Evolutionary conservation across 2,329 filamentous ascomycete genomes (phyloP), one percentile per base, ranked within the genome.

Genomic region (Penicillium frequentans): DNA sequence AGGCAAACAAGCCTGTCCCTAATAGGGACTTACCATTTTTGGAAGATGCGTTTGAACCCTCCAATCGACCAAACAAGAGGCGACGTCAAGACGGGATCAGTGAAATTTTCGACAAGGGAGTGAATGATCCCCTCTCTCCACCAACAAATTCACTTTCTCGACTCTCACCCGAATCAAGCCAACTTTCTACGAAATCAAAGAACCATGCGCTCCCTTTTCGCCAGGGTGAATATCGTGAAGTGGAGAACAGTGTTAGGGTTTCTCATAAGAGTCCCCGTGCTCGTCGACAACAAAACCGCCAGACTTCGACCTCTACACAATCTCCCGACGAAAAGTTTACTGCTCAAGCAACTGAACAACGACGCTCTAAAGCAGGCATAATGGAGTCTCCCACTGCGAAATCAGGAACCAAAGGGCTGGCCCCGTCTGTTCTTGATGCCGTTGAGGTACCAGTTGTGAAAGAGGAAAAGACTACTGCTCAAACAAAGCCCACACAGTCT

Each of bases 31-130:
- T 48, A 14, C 54, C 56, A 8, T 58, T 48, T 7, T 29, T 58
- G 21, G 61, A 57, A 14, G 51, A 66, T 39, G 60, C 64, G 23
- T 57, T 61, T 16, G 64, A 69, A 29, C 56, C 62, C 10, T 61
- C 57, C 1, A 56, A 52, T 24, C 65, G 70, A 27, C 65, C 69
- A 21, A 55, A 39, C 5, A 75, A 75, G 56, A 71, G 70, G 21
- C 67, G 50, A 23, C 71, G 72, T 37, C 62, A 68, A 14, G 62
- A 67, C 42, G 59, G 52, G 29, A 52, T 16, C 2, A 14, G 50
- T 13, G 47, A 43, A 21, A 44, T 50, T 19, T 56, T 64, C 26
- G 53, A 59, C 50, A 9, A 62, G 65, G 66, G 68, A 11, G 37
- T 31, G 47, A 64, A 66, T 33, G 24, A 44, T 11, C 13, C 42